Percentiles rank a stretch among this genome's conserved stretches.
Evolutionary conservation across 148 eudicot genomes (phyloP).

Genomic region (Vaccinium corymbosum): DNA sequence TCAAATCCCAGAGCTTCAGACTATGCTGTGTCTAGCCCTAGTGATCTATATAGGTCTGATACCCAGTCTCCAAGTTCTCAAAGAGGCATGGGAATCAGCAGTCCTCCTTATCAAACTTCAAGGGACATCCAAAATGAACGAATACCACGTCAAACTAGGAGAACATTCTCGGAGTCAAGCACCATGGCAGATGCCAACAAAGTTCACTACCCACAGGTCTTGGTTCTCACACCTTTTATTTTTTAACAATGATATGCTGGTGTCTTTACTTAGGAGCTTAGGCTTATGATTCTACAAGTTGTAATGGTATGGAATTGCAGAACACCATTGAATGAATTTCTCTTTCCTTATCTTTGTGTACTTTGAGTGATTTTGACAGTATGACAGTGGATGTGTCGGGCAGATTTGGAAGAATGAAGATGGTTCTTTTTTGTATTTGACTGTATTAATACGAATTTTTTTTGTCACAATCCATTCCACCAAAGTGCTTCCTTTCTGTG

Average conservation of each 20-base stretch:
- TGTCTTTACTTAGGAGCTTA: constrained; percentile 1
- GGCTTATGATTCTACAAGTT: neutral
- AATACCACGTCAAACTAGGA: constrained; percentile 23
- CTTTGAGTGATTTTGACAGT: neutral
- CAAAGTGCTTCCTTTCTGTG: constrained; percentile 10
- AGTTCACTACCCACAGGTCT: constrained; percentile 53
- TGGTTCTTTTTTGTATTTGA: neutral
- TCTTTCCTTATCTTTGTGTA: neutral
- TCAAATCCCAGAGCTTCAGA: constrained; percentile 64
- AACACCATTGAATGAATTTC: neutral
- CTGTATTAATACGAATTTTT: neutral
- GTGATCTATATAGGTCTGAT: constrained; percentile 62
- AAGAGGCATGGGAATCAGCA: constrained; percentile 47
- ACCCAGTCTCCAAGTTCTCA: constrained; percentile 59
- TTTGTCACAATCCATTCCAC: neutral
- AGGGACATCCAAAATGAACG: constrained; percentile 32
- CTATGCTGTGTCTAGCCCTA: constrained; percentile 65
- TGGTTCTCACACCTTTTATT: constrained; percentile 13
- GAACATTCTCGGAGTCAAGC: constrained; percentile 27
- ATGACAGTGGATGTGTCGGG: neutral
- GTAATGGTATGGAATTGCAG: neutral
- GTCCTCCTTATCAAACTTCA: constrained; percentile 51
- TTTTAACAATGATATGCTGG: neutral
- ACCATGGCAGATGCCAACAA: constrained; percentile 33
- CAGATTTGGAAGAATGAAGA: neutral